Percentiles rank a stretch among this genome's conserved stretches.
These are phyloP conservation scores for Dunaliella primolecta DNA, from an alignment of 139 green algal genomes.

Conservation along the genomic window DNA sequence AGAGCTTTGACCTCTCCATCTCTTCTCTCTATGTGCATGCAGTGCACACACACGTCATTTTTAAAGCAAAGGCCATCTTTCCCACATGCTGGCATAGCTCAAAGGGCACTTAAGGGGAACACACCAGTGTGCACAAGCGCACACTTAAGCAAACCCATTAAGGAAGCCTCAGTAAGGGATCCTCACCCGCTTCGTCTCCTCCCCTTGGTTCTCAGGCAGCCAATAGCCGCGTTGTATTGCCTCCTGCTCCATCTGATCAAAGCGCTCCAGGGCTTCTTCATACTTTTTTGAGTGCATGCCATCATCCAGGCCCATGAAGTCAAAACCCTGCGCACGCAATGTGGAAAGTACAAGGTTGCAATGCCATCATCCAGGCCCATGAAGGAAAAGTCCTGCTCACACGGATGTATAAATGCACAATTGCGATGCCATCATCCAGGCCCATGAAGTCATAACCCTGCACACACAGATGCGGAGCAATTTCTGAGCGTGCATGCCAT, in stretches of 20 bases:
- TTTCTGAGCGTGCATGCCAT: background rate
- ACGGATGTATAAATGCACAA: no score
- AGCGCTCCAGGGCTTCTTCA: background rate
- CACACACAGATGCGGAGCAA: background rate
- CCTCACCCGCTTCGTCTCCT: background rate
- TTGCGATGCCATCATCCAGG: background rate
- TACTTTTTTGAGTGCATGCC: background rate
- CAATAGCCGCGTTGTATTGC: background rate
- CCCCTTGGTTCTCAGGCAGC: background rate
- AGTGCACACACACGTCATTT: no score
- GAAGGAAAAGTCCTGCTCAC: no score
- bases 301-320: background rate
- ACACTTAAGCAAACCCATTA: no score
- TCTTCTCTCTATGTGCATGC: no score
- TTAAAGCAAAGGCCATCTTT: no score
- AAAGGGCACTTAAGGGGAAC: no score
- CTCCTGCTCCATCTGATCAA: background rate
- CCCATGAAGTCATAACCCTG: slow-evolving; percentile 1
- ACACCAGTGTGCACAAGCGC: no score
- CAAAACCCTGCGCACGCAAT: background rate
- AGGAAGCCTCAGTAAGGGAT: no score
- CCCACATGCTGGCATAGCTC: no score
- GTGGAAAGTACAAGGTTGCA: background rate
- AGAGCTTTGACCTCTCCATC: no score
- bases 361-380: no score